Percentiles rank a stretch among this genome's conserved stretches.
Evolutionary conservation across 768 basidiomycete species (phyloP).

Genomic region (Podaxis sp.): DNA sequence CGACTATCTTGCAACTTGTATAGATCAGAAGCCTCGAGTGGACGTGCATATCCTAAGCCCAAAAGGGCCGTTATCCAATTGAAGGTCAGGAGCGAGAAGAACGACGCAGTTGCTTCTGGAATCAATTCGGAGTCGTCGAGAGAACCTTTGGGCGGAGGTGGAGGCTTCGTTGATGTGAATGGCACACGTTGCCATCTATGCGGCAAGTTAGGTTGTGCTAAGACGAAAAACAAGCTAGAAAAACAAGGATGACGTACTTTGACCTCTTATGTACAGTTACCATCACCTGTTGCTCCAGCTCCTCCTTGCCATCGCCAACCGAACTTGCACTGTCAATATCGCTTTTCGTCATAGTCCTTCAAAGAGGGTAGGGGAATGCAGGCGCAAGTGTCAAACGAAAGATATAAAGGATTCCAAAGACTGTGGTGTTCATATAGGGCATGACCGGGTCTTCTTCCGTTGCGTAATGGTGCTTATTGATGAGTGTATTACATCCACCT

Average conservation of each 20-base stretch:
- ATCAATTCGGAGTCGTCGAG: conserved; percentile 56
- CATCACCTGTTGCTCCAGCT: background rate
- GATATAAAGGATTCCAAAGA: background rate
- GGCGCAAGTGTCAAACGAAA: background rate
- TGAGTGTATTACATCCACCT: background rate
- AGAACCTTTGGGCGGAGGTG: conserved; percentile 43
- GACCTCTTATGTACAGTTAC: conserved; percentile 4
- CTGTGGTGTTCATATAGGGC: background rate
- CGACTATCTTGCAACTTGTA: conserved; percentile 70
- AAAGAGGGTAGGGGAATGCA: background rate
- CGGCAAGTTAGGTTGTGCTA: background rate
- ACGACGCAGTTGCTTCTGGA: conserved; percentile 63
- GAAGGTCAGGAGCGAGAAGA: conserved; percentile 61
- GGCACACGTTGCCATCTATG: conserved; percentile 31
- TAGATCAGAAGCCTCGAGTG: conserved; percentile 76
- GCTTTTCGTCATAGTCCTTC: conserved; percentile 1
- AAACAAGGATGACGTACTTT: background rate
- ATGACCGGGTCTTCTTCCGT: conserved; percentile 3
- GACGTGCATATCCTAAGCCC: conserved; percentile 70
- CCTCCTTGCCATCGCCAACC: conserved; percentile 1
- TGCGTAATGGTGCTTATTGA: conserved; percentile 9
- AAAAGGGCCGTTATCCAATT: conserved; percentile 74
- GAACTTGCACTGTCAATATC: conserved; percentile 5
- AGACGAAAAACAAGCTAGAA: background rate
- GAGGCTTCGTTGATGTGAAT: conserved; percentile 33